phyloP scores from a whole-genome alignment of 1,139 yeast species.

The Petasospora fabianii region DNA sequence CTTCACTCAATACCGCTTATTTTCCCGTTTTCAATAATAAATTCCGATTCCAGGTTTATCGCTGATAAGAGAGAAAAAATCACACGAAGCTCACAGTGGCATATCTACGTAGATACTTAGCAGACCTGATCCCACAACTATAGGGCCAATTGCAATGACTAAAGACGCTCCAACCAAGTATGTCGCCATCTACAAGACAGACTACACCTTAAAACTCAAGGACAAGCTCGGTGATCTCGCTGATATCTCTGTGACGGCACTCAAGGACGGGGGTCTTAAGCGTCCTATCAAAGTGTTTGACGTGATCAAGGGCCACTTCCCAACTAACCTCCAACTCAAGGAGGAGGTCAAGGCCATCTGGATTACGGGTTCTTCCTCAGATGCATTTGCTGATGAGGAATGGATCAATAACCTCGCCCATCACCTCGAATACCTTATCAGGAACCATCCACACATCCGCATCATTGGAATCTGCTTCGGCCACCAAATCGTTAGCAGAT shows the following conservation, averaged over 20 bases:
- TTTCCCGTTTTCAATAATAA: too few species aligned
- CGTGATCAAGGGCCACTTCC: constrained; percentile 41
- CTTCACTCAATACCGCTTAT: too few species aligned
- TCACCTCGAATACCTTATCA: constrained; percentile 33
- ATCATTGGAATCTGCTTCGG: constrained; percentile 79
- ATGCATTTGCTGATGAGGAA: constrained; percentile 47
- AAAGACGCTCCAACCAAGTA: constrained; percentile 5
- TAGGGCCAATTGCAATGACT: too few species aligned
- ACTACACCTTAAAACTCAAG: constrained; percentile 37
- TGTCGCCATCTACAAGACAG: constrained; percentile 44
- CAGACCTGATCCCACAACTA: too few species aligned
- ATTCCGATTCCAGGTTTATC: too few species aligned
- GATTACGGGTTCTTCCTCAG: constrained; percentile 64
- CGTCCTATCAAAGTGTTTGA: constrained; percentile 39
- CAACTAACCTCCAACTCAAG: constrained; percentile 33
- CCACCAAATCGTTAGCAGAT: constrained; percentile 71
- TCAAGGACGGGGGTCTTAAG: constrained; percentile 5
- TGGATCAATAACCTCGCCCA: constrained; percentile 54
- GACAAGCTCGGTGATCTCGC: constrained; percentile 49
- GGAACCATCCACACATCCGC: constrained; percentile 31
- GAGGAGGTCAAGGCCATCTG: constrained; percentile 42
- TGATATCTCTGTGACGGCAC: constrained; percentile 36
- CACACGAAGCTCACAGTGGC: too few species aligned
- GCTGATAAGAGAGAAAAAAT: too few species aligned
- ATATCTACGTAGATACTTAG: too few species aligned